These are phyloP conservation scores for Lonicera japonica DNA, from an alignment of 129 eudicot species.

Conservation along the genomic window DNA sequence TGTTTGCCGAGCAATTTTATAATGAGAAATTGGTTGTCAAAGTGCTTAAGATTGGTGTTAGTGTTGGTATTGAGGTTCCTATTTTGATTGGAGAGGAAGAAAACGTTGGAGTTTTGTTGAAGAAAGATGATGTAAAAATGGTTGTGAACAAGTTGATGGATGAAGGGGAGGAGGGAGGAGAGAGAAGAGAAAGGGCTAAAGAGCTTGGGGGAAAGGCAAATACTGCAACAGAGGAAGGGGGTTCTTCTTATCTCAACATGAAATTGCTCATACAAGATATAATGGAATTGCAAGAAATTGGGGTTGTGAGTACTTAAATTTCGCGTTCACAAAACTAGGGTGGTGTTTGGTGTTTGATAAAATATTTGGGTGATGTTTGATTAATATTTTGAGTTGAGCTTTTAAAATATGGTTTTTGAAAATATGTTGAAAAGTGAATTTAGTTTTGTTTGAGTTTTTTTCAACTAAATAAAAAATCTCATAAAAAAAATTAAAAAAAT, in stretches of 20 bases:
- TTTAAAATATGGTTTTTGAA: too few species aligned
- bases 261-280: slow-evolving; percentile 34
- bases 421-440: too few species aligned
- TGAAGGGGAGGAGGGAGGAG: slow-evolving; percentile 26
- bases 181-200: slow-evolving; percentile 35
- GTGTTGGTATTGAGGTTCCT: slow-evolving; percentile 29
- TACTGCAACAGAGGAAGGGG: slow-evolving; percentile 42
- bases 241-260: slow-evolving; percentile 42
- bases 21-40: slow-evolving; percentile 41
- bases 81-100: slow-evolving; percentile 30
- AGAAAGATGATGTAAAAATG: slow-evolving; percentile 25
- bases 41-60: slow-evolving; percentile 34
- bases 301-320: too few species aligned
- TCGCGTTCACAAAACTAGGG: too few species aligned
- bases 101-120: slow-evolving; percentile 17
- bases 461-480: too few species aligned
- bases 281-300: background rate
- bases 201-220: slow-evolving; percentile 42
- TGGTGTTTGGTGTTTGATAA: too few species aligned
- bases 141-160: slow-evolving; percentile 32
- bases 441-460: too few species aligned
- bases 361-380: too few species aligned
- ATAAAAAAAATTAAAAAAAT: too few species aligned
- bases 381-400: too few species aligned
- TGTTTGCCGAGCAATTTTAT: slow-evolving; percentile 49